Base-by-base conservation (phyloP, 495 filamentous ascomycete species). In the Aspergillus homomorphus region DNA sequence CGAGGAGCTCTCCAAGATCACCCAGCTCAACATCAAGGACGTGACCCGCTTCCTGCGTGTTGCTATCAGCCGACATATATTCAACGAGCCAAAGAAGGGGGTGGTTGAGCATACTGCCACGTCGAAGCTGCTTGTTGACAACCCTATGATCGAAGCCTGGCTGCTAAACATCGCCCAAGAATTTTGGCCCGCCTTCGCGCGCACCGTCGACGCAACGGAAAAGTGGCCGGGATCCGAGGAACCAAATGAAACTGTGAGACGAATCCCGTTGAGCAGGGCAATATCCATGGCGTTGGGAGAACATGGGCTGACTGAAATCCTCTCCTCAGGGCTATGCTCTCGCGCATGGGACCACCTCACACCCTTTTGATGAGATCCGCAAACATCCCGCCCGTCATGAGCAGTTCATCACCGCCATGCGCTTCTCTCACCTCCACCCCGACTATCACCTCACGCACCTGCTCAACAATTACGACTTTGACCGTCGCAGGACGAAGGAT, bases 221-320 rank as follows among this genome's bases (percentile, higher is more conserved):
- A 42, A 43, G 16, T 53, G 21, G 28, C 51, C 33, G 5, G 51
- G 24, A 15, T 53, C 51, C 4, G 51, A 53, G 23, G 51, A 53
- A 14, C 28, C 51, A 33, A 41, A 43, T 9, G 28, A 53, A 22
- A 24, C 28, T 28, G 50, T 53, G 15, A 16, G 50, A n/a, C n/a
- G n/a, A n/a, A n/a, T n/a, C n/a, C n/a, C n/a, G n/a, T n/a, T n/a
- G n/a, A n/a, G n/a, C n/a, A n/a, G n/a, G n/a, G n/a, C n/a, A n/a
- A n/a, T n/a, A n/a, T n/a, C n/a, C n/a, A n/a, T n/a, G n/a, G n/a
- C n/a, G n/a, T n/a, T n/a, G n/a, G n/a, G n/a, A n/a, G n/a, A n/a
- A n/a, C n/a, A n/a, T 33, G 33, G 15, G 0, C 26, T 24, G 20
- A 21, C 26, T n/a, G 23, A 18, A 33, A 18, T 4, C 50, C 20